A percentile compares a stretch with the other conserved stretches of the same genome.
phyloP scores from a whole-genome alignment of 2,329 filamentous ascomycete species.

The Colletotrichum lupini region DNA sequence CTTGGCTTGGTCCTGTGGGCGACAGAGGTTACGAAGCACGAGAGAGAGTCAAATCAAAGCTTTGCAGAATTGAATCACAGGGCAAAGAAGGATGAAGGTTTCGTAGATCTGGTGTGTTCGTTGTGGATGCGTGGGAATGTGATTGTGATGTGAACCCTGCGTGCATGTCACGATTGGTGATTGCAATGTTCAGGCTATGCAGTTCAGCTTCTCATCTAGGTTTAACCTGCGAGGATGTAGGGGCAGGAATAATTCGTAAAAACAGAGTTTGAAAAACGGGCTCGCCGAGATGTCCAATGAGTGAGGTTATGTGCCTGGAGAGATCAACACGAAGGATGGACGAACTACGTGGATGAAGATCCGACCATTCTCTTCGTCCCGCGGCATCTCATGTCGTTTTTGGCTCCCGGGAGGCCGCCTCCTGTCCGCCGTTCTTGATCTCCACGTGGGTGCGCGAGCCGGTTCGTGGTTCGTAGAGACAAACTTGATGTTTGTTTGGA shows the following conservation, averaged over 20 bases:
- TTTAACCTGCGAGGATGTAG: not conserved
- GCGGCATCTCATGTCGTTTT: not conserved
- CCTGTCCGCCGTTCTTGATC: not conserved
- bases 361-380: not conserved
- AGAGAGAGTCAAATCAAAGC: not conserved
- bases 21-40: not conserved
- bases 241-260: not conserved
- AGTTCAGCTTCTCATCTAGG: not conserved
- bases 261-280: not conserved
- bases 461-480: not conserved
- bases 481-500: not conserved
- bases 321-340: not conserved
- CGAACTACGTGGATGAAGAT: not conserved
- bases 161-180: not conserved
- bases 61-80: not conserved
- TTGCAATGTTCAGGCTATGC: no score
- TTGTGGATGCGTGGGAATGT: not conserved
- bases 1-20: not conserved
- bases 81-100: not conserved
- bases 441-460: not conserved
- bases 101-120: not conserved
- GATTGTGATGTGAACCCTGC: not conserved
- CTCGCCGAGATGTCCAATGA: not conserved
- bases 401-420: not conserved
- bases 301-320: not conserved